These are phyloP conservation scores for Ilex aquifolium DNA, from an alignment of 257 asterid species.

Conservation along the genomic window DNA sequence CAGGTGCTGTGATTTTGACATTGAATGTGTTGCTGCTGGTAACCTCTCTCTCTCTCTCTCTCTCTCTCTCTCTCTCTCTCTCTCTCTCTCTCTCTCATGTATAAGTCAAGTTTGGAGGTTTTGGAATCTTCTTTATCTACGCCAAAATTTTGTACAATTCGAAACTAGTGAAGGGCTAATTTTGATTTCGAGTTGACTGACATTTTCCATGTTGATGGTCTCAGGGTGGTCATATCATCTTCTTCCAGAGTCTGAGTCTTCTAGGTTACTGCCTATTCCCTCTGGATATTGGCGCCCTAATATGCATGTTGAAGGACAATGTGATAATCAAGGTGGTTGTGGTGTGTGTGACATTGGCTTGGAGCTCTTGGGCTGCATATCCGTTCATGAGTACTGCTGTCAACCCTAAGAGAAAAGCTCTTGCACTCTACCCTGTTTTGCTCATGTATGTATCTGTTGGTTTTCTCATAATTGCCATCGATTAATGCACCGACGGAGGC, in stretches of 20 bases:
- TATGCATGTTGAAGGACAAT: constrained; percentile 78
- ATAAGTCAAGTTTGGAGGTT: no score
- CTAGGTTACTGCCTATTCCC: constrained; percentile 93
- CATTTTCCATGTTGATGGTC: neutral
- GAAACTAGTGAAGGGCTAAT: neutral
- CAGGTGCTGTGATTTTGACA: constrained; percentile 90
- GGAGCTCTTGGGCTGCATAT: constrained; percentile 99
- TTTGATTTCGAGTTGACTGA: neutral
- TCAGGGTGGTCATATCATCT: constrained; percentile 94
- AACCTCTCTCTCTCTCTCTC: constrained; percentile 9
- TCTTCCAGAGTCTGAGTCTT: constrained; percentile 95
- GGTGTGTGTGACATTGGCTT: constrained; percentile 70
- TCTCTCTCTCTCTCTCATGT: neutral
- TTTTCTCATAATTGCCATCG: constrained; percentile 85
- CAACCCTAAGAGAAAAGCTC: constrained; percentile 82
- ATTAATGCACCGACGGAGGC: constrained; percentile 30
- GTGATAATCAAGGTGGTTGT: constrained; percentile 68
- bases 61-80: constrained; percentile 1
- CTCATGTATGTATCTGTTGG: constrained; percentile 97
- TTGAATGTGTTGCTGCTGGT: constrained; percentile 90
- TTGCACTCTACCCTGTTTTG: constrained; percentile 82
- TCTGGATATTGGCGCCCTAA: constrained; percentile 70
- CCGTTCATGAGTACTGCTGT: constrained; percentile 97
- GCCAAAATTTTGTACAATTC: no score
- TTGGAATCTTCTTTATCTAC: no score